Evolutionary conservation across 2,329 filamentous ascomycete species (phyloP).

Genomic region (Xylariaceae sp.): DNA sequence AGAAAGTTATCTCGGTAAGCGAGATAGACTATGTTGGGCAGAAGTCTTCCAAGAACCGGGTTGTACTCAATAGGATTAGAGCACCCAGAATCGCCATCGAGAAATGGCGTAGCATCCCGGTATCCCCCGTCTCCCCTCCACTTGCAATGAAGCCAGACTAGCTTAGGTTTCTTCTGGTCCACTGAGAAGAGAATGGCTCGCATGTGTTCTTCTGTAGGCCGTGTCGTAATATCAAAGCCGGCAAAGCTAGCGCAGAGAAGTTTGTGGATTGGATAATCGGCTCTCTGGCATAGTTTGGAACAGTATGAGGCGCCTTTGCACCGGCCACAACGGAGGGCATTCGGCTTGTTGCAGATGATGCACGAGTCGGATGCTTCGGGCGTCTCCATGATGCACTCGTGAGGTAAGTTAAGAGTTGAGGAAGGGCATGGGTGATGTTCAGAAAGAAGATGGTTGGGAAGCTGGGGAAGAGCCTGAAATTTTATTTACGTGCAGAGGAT

Average conservation of each 20-base stretch:
- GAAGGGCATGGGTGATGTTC: no score
- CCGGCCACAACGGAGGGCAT: constrained; percentile 1
- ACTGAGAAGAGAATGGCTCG: constrained; percentile 20
- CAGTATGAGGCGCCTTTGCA: constrained; percentile 20
- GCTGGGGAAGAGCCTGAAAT: no score
- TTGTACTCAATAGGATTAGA: not conserved
- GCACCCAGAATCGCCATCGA: not conserved
- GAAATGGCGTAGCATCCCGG: not conserved
- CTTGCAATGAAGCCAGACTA: constrained; percentile 22
- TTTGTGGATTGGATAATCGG: constrained; percentile 14
- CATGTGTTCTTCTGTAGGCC: constrained; percentile 2
- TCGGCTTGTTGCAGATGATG: constrained; percentile 18
- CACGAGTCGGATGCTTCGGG: not conserved
- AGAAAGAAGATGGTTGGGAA: no score
- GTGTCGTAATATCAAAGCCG: not conserved
- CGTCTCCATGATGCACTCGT: not conserved
- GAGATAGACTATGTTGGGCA: constrained; percentile 2
- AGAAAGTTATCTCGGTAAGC: constrained; percentile 4
- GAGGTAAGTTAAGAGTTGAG: not conserved
- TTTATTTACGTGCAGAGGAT: no score
- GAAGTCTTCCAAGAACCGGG: not conserved
- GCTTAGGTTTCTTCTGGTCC: not conserved
- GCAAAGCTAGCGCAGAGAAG: constrained; percentile 13
- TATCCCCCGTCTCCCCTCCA: not conserved
- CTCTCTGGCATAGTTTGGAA: constrained; percentile 11